These are phyloP conservation scores for Jatropha podagrica DNA, from an alignment of 441 rosid species.

Conservation along the genomic window DNA sequence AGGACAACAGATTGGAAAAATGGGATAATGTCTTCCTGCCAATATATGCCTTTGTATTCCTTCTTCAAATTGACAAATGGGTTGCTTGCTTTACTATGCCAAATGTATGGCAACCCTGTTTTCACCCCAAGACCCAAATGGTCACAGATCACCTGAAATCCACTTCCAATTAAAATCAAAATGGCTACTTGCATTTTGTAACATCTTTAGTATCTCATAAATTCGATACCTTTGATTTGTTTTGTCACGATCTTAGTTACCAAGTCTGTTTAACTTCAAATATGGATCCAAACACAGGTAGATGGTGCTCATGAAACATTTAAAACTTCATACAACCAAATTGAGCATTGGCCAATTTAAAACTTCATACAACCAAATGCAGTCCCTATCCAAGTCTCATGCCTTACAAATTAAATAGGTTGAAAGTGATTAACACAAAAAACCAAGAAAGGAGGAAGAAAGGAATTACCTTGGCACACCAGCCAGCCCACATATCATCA, in stretches of 20 bases:
- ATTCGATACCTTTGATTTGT: not conserved
- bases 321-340: no score
- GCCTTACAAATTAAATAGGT: no score
- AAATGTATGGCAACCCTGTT: conserved; percentile 38
- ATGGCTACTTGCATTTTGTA: not conserved
- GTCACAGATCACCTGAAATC: conserved; percentile 36
- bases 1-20: conserved; percentile 33
- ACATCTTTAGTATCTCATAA: not conserved
- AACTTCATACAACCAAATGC: no score
- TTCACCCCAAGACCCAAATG: conserved; percentile 35
- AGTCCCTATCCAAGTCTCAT: no score
- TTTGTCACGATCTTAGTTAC: not conserved
- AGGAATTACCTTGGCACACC: conserved; percentile 34
- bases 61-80: conserved; percentile 41
- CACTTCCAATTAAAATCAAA: not conserved
- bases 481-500: conserved; percentile 48
- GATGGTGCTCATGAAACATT: no score
- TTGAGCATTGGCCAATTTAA: no score
- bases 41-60: conserved; percentile 37
- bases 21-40: conserved; percentile 42
- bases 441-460: no score
- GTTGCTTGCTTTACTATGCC: conserved; percentile 40
- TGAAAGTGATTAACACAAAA: no score
- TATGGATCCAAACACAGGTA: no score
- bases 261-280: no score